Base-by-base conservation (phyloP, 331 rosid genomes). In the Malus hybrid region DNA sequence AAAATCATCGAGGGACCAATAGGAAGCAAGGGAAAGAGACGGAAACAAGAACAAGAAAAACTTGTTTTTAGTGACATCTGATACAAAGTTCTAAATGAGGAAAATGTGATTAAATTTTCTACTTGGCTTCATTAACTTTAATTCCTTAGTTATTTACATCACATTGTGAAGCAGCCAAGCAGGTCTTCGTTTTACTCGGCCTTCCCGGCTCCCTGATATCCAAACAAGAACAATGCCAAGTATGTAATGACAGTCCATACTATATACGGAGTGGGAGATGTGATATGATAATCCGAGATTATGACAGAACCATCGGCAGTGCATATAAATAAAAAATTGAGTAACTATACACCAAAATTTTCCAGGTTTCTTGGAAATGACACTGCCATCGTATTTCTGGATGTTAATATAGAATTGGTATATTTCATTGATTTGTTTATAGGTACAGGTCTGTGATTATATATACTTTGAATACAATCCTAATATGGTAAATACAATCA, bases 11-110 rank as follows among this genome's bases (percentile, higher is more conserved):
- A 71, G 5, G 14, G n/a, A 16, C 75, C 66, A 10, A 56, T 26
- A 13, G 5, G 8, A 44, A 9, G 70, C 26, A 42, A 33, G 48
- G 20, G 70, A 33, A 14, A 13, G 34, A 56, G 13, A 26, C 6
- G 53, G 15, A 58, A n/a, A 65, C 28, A 65, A n/a, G 70, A 72
- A 72, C 75, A 72, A 72, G 75, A 36, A 55, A 5, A 2, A 58
- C 22, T 24, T 36, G 56, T 50, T 50, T 55, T 22, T 39, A 36
- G 18, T 52, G 26, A 50, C 29, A 52, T 55, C 52, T 71, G 46
- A 71, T 42, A 34, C 20, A 18, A 5, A 33, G 14, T 6, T 33
- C 66, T 32, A 72, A 72, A 9, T 22, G 62, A 28, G 18, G 34
- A 57, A 72, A 32, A 12, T 22, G 57, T 10, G 68, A 58, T 16